Base-by-base conservation (phyloP, 805 yeast genomes). In the Nakazawaea pomicola region DNA sequence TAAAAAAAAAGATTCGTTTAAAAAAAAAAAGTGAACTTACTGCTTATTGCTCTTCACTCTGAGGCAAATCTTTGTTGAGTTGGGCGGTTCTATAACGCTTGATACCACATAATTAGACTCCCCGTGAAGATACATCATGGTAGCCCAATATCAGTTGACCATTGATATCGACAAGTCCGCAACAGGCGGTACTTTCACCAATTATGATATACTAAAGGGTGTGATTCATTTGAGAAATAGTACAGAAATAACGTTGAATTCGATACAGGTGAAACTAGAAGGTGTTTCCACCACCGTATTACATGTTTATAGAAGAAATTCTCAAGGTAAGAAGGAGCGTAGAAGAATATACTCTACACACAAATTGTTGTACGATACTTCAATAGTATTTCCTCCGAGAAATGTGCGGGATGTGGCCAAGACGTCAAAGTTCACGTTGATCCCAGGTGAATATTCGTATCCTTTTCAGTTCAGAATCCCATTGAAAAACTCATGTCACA, bases 321-420 rank as follows among this genome's bases (percentile, higher is more conserved):
- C 28, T 18, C 42, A 23, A 9, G 51, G 48, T 2, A 48, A 51
- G 32, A 15, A 44, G 48, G 27, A 34, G 10, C 50, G 51, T 4
- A 43, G 40, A 30, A 23, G 50, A 29, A 7, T 37, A 3, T 14
- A 19, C 7, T 76, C 70, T 47, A 52, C 53, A 6, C 81, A 76
- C 50, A 65, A 66, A 43, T 56, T 75, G 8, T 57, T 76, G 16
- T 75, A 74, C 48, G 77, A 74, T 40, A 66, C 76, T 1, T 42
- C 50, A 20, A 64, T 74, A 0, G 73, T 76, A 19, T 76, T 76
- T 43, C 81, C 80, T 2, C 76, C 81, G 0, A 64, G 61, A 11
- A 70, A 74, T 39, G 64, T 74, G 10, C 54, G 76, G 17, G 53
- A 59, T 35, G 74, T 70, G 1, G 61, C 72, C 20, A 57, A 51